Conservation (phyloP, 805 yeast genomes). For the Sugiyamaella mastotermitis region DNA sequence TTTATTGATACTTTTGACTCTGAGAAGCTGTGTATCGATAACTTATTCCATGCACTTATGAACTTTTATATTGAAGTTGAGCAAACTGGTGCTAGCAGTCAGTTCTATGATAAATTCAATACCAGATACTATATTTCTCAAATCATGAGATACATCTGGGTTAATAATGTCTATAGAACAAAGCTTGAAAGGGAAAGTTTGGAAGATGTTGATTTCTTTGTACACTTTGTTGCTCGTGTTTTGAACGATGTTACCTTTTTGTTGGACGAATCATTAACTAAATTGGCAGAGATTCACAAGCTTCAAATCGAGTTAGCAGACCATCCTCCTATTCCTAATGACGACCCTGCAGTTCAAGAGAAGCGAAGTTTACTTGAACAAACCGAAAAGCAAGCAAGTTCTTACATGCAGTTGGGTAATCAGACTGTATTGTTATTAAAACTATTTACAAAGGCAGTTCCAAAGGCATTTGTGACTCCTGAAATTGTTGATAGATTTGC, state of each 20-base stretch:
- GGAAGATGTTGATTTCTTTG: conserved; percentile 73
- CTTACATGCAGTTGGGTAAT: conserved; percentile 76
- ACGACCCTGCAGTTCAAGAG: conserved; percentile 42
- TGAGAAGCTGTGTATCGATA: conserved; percentile 54
- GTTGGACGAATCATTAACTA: conserved; percentile 82
- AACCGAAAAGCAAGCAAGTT: conserved; percentile 72
- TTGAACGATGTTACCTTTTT: conserved; percentile 89
- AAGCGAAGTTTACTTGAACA: conserved; percentile 47
- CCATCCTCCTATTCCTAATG: conserved; percentile 30
- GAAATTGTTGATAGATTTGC: conserved; percentile 94
- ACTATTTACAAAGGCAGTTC: conserved; percentile 79
- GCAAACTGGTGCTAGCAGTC: conserved; percentile 90
- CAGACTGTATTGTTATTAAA: conserved; percentile 75
- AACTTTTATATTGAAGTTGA: conserved; percentile 93
- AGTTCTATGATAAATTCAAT: conserved; percentile 93
- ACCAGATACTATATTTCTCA: conserved; percentile 80
- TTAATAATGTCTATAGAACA: conserved; percentile 55
- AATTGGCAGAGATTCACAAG: conserved; percentile 69
- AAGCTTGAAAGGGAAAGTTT: conserved; percentile 66
- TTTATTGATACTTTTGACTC: conserved; percentile 60
- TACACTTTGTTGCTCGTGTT: conserved; percentile 89
- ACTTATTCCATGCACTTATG: conserved; percentile 74
- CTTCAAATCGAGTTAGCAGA: conserved; percentile 53
- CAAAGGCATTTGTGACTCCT: conserved; percentile 74
- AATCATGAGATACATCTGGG: conserved; percentile 80